Evolutionary conservation across 2,329 filamentous ascomycete genomes (phyloP), one percentile per base, ranked within the genome.

Genomic region (Penicillium oxalicum): DNA sequence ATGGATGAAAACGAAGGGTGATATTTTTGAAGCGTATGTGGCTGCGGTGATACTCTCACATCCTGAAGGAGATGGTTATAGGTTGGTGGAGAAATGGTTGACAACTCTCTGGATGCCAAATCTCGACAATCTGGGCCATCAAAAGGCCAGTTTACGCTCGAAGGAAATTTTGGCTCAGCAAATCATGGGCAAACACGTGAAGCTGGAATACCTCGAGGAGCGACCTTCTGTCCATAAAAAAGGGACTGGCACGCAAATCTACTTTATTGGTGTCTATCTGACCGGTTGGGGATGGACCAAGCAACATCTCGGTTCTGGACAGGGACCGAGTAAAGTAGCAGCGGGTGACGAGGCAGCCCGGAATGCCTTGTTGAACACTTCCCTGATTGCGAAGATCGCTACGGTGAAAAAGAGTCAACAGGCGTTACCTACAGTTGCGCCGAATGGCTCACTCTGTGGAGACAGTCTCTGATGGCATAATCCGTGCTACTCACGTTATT

Each of bases 1-100:
- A 77, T 76, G 79, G 51, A 78, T 74, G 11, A 96, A 96, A 67
- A 82, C 89, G 8, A 76, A 87, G 48, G 91, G 85, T 7, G 91
- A 97, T 63, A 78, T 96, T 13, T 94, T 96, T 60, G 91, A 97
- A 66, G 87, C 91, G 0, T 96, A 94, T 59, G 81, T 95, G 12
- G 91, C 87, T 7, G 91, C 86, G 3, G 70, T 91, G 5, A 78
- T 95, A 32, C 71, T 88, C 2, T 83, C 84, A 1, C 80, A 89
- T 58, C 76, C 81, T 0, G 68, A 72, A 3, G 65, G 80, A 40
- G 90, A 91, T 40, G 90, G 91, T 1, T 78, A 86, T 40, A 54
- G 67, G 6, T 76, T 74, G 2, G 83, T 79, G 2, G 77, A 84
- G 44, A 65, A 76, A 11, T 97, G 90, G 89, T 71, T 96, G 40